phyloP scores from a whole-genome alignment of 2,329 filamentous ascomycete species.

The Didymosphaeria variabile region DNA sequence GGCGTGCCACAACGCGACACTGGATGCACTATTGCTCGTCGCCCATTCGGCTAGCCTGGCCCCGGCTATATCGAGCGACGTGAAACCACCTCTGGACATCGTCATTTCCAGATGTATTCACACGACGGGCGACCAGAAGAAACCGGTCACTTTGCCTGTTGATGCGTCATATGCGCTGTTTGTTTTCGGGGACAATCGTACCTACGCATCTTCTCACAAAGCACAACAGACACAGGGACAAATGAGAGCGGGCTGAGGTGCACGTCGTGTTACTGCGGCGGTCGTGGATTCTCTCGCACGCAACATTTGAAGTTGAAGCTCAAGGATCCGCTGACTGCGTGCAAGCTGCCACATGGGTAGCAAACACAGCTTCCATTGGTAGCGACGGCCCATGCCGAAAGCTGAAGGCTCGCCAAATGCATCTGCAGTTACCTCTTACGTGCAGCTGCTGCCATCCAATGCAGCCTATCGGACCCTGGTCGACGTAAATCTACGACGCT shows the following conservation, averaged over 20 bases:
- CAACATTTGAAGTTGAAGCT: no score
- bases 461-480: neutral
- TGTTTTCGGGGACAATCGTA: neutral
- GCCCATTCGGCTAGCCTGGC: slow-evolving; percentile 1
- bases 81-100: slow-evolving; percentile 8
- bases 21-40: slow-evolving; percentile 7
- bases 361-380: slow-evolving; percentile 8
- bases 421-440: slow-evolving; percentile 4
- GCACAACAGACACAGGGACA: no score
- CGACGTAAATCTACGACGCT: neutral
- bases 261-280: no score
- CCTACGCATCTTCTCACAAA: no score
- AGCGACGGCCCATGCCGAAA: neutral
- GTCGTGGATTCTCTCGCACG: no score
- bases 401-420: neutral
- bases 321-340: no score
- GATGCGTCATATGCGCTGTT: no score
- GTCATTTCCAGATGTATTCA: slow-evolving; percentile 1
- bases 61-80: slow-evolving; percentile 3
- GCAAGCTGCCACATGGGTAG: slow-evolving; percentile 1
- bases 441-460: neutral
- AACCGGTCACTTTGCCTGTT: neutral
- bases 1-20: neutral
- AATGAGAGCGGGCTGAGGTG: no score
- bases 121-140: neutral